phyloP scores from a whole-genome alignment of 495 filamentous ascomycete species.

The Podospora pseudopauciseta region DNA sequence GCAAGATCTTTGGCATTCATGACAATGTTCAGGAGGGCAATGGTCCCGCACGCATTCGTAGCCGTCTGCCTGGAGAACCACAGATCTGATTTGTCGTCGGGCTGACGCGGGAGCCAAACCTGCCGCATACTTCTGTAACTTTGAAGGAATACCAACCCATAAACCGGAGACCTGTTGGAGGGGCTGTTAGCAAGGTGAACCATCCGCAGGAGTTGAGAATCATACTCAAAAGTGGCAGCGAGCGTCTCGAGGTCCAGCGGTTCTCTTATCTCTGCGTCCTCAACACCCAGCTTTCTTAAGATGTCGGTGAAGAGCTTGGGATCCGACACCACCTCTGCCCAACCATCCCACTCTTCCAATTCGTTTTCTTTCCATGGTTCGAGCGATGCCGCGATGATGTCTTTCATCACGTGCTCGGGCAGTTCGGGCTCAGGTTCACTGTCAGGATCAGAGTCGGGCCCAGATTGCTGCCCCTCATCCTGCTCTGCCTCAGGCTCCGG shows the following conservation, averaged over 20 bases:
- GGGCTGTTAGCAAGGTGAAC: background rate
- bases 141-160: slow-evolving; percentile 82
- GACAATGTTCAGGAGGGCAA: slow-evolving; percentile 85
- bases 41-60: slow-evolving; percentile 79
- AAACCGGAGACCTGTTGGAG: slow-evolving; percentile 58
- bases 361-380: slow-evolving; percentile 41
- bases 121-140: slow-evolving; percentile 59
- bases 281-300: slow-evolving; percentile 71
- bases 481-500: too few species aligned
- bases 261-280: slow-evolving; percentile 71
- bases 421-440: too few species aligned
- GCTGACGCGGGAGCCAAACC: slow-evolving; percentile 23
- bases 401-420: slow-evolving; percentile 30
- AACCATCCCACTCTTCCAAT: slow-evolving; percentile 55
- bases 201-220: background rate
- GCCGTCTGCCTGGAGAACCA: slow-evolving; percentile 96
- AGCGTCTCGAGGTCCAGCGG: slow-evolving; percentile 71
- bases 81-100: slow-evolving; percentile 55
- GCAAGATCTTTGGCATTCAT: slow-evolving; percentile 67
- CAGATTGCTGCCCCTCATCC: too few species aligned
- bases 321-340: slow-evolving; percentile 87
- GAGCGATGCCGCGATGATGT: slow-evolving; percentile 37
- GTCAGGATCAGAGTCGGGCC: too few species aligned
- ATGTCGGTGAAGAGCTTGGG: slow-evolving; percentile 84
- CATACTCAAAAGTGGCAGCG: slow-evolving; percentile 64